phyloP scores from a whole-genome alignment of 495 filamentous ascomycete species.

The Usnea hakonensis region DNA sequence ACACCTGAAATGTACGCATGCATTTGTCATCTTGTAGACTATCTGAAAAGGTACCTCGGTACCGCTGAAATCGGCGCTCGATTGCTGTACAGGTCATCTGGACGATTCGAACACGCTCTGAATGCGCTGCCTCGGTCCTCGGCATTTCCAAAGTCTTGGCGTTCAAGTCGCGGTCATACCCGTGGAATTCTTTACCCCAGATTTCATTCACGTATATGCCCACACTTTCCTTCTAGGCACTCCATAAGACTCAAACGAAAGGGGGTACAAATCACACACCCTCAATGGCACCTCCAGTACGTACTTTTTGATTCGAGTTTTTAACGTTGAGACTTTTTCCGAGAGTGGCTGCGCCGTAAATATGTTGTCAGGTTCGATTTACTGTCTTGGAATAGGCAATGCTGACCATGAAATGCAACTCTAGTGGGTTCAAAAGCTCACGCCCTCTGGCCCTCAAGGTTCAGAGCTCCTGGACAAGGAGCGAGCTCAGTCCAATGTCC shows the following conservation, averaged over 20 bases:
- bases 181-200: not conserved
- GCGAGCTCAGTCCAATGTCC: constrained; percentile 50
- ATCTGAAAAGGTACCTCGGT: too few relatives aligned
- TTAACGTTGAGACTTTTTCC: not conserved
- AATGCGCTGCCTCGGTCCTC: not conserved
- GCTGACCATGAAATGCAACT: not conserved
- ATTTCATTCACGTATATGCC: not conserved
- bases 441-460: constrained; percentile 53
- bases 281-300: not conserved
- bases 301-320: not conserved
- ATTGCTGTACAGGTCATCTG: too few relatives aligned
- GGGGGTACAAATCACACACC: not conserved
- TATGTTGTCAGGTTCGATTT: constrained; percentile 3
- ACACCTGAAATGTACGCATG: too few relatives aligned
- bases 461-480: constrained; percentile 52
- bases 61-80: too few relatives aligned
- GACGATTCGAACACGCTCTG: too few relatives aligned
- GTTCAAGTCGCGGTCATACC: not conserved
- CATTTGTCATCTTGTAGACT: too few relatives aligned
- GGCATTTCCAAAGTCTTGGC: not conserved
- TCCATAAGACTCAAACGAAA: not conserved
- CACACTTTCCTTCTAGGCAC: not conserved
- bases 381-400: constrained; percentile 29
- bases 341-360: not conserved
- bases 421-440: constrained; percentile 55